phyloP scores from a whole-genome alignment of 495 filamentous ascomycete genomes.

The Aspergillus hancockii region DNA sequence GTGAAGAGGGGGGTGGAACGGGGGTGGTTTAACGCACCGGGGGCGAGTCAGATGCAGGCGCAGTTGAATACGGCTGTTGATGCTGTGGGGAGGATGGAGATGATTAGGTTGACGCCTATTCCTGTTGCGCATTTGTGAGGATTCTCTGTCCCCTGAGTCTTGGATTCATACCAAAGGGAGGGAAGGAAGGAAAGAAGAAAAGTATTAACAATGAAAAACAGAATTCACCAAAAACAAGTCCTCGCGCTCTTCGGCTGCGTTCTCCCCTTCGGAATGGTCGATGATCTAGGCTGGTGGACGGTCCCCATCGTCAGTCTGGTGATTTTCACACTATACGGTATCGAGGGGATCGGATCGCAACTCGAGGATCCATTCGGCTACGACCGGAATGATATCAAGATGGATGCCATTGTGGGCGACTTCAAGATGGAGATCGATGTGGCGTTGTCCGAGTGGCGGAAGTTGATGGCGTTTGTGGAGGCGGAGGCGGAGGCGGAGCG shows the following conservation, averaged over 20 bases:
- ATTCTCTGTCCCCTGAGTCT: neutral
- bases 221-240: slow-evolving; percentile 76
- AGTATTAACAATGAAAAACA: slow-evolving; percentile 23
- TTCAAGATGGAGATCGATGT: slow-evolving; percentile 63
- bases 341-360: slow-evolving; percentile 72
- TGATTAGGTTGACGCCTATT: slow-evolving; percentile 69
- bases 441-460: slow-evolving; percentile 64
- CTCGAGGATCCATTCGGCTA: slow-evolving; percentile 77
- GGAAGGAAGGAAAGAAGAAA: too few relatives aligned
- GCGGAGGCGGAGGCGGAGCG: neutral
- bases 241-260: slow-evolving; percentile 69
- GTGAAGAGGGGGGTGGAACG: slow-evolving; percentile 62
- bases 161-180: too few relatives aligned
- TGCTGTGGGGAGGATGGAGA: slow-evolving; percentile 74
- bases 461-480: slow-evolving; percentile 12
- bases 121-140: slow-evolving; percentile 71
- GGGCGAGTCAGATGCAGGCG: slow-evolving; percentile 61
- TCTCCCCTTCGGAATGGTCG: slow-evolving; percentile 73
- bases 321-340: slow-evolving; percentile 73
- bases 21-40: slow-evolving; percentile 61
- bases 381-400: slow-evolving; percentile 77
- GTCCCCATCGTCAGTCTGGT: slow-evolving; percentile 67
- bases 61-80: slow-evolving; percentile 63
- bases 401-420: slow-evolving; percentile 74
- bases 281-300: slow-evolving; percentile 74